phyloP scores from a whole-genome alignment of 2,329 filamentous ascomycete species.

The Cercospora janseana region DNA sequence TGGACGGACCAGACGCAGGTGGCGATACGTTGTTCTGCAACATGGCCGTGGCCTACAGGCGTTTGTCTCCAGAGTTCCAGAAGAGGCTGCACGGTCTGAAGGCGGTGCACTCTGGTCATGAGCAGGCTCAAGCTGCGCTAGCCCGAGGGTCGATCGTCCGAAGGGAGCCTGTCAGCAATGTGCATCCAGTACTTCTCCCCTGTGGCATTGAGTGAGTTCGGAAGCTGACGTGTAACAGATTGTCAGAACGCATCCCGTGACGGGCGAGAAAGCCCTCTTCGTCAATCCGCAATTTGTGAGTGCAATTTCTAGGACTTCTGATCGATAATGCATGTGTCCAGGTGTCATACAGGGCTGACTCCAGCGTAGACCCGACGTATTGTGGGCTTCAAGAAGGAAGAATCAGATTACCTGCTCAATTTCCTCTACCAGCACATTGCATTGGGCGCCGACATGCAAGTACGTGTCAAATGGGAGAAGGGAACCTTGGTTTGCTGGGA shows the following conservation, averaged over 20 bases:
- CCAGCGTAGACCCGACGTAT: conserved; percentile 63
- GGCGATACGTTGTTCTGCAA: conserved; percentile 81
- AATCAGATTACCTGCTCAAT: conserved; percentile 73
- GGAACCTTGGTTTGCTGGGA: conserved; percentile 29
- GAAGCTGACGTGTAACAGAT: conserved; percentile 41
- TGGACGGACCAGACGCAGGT: conserved; percentile 77
- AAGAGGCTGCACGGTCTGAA: conserved; percentile 76
- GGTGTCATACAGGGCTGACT: too few species aligned
- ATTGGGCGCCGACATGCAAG: conserved; percentile 69
- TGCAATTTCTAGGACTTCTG: not conserved
- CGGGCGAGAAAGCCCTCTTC: conserved; percentile 79
- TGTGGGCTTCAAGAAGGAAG: conserved; percentile 81
- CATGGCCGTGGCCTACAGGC: conserved; percentile 74
- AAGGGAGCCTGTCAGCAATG: conserved; percentile 70
- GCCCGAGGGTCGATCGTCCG: conserved; percentile 67
- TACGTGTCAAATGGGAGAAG: conserved; percentile 52
- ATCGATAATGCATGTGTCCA: not conserved
- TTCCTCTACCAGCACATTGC: conserved; percentile 76
- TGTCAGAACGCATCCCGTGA: conserved; percentile 74
- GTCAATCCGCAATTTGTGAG: conserved; percentile 73
- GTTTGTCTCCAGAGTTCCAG: conserved; percentile 75
- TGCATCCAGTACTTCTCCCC: conserved; percentile 57
- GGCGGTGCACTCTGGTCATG: conserved; percentile 75
- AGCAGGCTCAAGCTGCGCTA: conserved; percentile 72
- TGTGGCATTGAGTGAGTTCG: not conserved